A percentile compares a stretch with the other conserved stretches of the same genome.
These are phyloP conservation scores for Sporisorium sorghi DNA, from an alignment of 1,284 basidiomycete genomes.

Conservation along the genomic window DNA sequence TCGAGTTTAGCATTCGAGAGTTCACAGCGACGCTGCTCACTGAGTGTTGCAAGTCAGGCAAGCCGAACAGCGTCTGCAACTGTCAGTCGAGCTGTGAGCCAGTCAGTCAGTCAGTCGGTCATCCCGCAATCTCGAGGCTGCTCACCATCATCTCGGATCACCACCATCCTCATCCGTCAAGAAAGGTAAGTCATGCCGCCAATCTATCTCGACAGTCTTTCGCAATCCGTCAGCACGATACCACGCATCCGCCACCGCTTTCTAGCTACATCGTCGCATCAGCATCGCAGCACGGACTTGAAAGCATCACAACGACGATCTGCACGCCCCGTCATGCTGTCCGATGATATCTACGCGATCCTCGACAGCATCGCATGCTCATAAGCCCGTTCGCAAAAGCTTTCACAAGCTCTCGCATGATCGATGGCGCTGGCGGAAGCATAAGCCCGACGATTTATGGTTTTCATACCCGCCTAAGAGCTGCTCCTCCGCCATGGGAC, in stretches of 20 bases:
- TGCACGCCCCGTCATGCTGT: neutral
- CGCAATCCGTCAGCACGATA: constrained; percentile 9
- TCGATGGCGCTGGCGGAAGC: neutral
- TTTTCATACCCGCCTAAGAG: too few species aligned
- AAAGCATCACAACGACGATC: neutral
- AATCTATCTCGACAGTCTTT: constrained; percentile 16
- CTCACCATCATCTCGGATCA: constrained; percentile 39
- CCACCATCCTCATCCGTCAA: constrained; percentile 51
- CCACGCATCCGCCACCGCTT: neutral
- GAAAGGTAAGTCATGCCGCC: constrained; percentile 40
- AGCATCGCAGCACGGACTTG: neutral
- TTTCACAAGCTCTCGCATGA: neutral
- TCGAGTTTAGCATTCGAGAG: neutral
- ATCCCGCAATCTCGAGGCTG: constrained; percentile 13
- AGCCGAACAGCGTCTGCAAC: constrained; percentile 1
- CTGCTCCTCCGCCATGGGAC: too few species aligned
- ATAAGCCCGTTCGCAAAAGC: neutral
- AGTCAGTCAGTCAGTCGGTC: constrained; percentile 11
- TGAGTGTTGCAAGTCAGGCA: neutral
- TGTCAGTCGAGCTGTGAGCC: neutral
- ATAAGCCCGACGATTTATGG: neutral
- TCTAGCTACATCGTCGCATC: neutral
- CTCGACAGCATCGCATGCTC: neutral
- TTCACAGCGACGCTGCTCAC: neutral
- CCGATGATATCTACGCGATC: neutral